Evolutionary conservation across 2,329 filamentous ascomycete genomes (phyloP).

Genomic region (Cladophialophora psammophila): DNA sequence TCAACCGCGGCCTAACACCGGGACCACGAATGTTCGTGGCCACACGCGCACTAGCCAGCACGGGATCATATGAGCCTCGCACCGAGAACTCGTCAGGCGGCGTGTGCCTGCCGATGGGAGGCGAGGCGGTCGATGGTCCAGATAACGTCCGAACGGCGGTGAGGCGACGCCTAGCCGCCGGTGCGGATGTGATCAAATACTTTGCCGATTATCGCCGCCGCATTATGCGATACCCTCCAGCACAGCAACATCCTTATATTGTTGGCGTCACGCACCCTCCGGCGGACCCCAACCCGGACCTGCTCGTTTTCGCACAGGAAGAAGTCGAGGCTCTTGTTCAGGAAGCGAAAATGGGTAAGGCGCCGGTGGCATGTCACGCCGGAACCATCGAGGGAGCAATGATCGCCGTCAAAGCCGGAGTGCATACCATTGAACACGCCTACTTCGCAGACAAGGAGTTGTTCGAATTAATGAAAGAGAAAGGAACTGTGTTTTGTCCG

Average conservation of each 20-base stretch:
- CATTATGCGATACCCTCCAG: conserved; percentile 53
- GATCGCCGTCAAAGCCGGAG: conserved; percentile 58
- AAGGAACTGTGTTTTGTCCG: conserved; percentile 60
- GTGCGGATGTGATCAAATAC: conserved; percentile 61
- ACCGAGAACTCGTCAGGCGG: conserved; percentile 52
- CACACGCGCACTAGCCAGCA: conserved; percentile 59
- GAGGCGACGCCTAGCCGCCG: conserved; percentile 56
- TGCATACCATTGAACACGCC: conserved; percentile 59
- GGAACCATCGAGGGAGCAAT: conserved; percentile 53
- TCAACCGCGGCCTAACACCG: conserved; percentile 62
- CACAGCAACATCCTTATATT: conserved; percentile 41
- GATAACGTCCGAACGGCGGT: conserved; percentile 57
- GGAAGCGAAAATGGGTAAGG: conserved; percentile 53
- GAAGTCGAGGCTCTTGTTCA: conserved; percentile 54
- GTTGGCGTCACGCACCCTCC: conserved; percentile 27
- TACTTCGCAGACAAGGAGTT: conserved; percentile 48
- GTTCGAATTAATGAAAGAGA: conserved; percentile 54
- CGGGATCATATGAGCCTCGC: conserved; percentile 59
- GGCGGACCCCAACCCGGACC: conserved; percentile 22
- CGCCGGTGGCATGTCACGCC: conserved; percentile 56
- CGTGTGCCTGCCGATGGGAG: conserved; percentile 46
- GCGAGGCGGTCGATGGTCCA: conserved; percentile 58
- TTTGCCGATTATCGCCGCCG: conserved; percentile 60
- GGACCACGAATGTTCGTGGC: conserved; percentile 65
- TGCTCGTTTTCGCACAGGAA: conserved; percentile 25